Percentiles rank a stretch among this genome's conserved stretches.
Conservation (phyloP, 805 yeast genomes). For the Teunomyces atbi region DNA sequence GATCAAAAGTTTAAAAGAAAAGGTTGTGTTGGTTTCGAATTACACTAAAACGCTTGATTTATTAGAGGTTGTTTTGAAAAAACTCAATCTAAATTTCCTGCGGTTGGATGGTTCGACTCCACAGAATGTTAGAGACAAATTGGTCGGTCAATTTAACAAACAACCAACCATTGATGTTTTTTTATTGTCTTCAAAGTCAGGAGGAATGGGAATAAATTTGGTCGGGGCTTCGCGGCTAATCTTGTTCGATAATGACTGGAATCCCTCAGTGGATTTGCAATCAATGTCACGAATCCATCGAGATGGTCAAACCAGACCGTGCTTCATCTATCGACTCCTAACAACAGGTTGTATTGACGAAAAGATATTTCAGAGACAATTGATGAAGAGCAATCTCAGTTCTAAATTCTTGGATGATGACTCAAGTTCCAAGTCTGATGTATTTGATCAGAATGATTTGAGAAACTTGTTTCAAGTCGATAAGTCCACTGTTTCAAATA, state of each 20-base stretch:
- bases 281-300: slow-evolving; percentile 95
- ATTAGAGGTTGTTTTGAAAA: slow-evolving; percentile 54
- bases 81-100: slow-evolving; percentile 48
- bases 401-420: slow-evolving; percentile 57
- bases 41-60: slow-evolving; percentile 85
- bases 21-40: slow-evolving; percentile 82
- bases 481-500: slow-evolving; percentile 53
- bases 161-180: slow-evolving; percentile 54
- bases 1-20: slow-evolving; percentile 52
- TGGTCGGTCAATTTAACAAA: slow-evolving; percentile 70
- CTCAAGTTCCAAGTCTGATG: slow-evolving; percentile 50
- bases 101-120: slow-evolving; percentile 88
- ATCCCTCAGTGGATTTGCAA: slow-evolving; percentile 87
- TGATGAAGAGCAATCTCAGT: slow-evolving; percentile 78
- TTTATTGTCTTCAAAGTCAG: slow-evolving; percentile 82
- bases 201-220: slow-evolving; percentile 89
- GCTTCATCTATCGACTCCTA: slow-evolving; percentile 75
- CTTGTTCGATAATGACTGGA: slow-evolving; percentile 94
- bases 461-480: slow-evolving; percentile 70
- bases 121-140: slow-evolving; percentile 55
- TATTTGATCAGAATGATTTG: slow-evolving; percentile 68
- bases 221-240: slow-evolving; percentile 87
- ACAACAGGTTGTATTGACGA: slow-evolving; percentile 93
- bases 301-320: slow-evolving; percentile 84
- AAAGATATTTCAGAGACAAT: slow-evolving; percentile 87